Evolutionary conservation across 2,329 filamentous ascomycete species (phyloP), one percentile per base, ranked within the genome.

Genomic region (Kalmusia sp.): DNA sequence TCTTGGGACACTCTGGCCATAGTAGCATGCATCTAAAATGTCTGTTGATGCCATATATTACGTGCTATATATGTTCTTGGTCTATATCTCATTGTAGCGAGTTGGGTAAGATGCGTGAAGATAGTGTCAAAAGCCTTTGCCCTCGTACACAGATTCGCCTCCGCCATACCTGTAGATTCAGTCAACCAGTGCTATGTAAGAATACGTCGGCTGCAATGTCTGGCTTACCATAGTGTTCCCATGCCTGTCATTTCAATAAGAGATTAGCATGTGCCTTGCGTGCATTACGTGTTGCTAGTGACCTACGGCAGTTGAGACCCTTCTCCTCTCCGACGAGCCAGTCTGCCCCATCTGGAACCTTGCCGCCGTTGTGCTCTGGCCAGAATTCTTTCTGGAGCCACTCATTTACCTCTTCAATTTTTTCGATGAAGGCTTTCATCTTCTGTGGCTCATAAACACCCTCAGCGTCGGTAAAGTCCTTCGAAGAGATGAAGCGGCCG

Each of bases 251-350:
- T 4, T 12, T 31, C 11, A 15, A 17, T 15, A 11, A n/a, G 14
- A 9, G 11, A 25, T 49, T n/a, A 49, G 37, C 31, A 25, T 11
- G n/a, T 24, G 6, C 9, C 17, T 14, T 9, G n/a, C 33, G 11
- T 31, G 6, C 46, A 7, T 33, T 24, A n/a, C 12, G 15, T 65
- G 92, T 93, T 97, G 37, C 96, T 75, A 4, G 82, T 80, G 0
- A 93, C 93, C 83, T 84, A 39, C 91, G 84, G 53, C 86, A 86
- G 66, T 93, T 90, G 49, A 97, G 76, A 0, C 93, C 93, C 63
- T 81, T 88, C 71, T 93, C 92, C 64, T 96, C 85, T 0, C 93
- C 93, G n/a, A 97, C 87, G 21, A 90, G 78, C 92, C 93, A 97
- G 68, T 95, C 89, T 0, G 89, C 88, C 11, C 79, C 79, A 1